A percentile compares a stretch with the other conserved stretches of the same genome.
Conservation (phyloP, 169 alveolate genomes). For the Eimeria falciformis region DNA sequence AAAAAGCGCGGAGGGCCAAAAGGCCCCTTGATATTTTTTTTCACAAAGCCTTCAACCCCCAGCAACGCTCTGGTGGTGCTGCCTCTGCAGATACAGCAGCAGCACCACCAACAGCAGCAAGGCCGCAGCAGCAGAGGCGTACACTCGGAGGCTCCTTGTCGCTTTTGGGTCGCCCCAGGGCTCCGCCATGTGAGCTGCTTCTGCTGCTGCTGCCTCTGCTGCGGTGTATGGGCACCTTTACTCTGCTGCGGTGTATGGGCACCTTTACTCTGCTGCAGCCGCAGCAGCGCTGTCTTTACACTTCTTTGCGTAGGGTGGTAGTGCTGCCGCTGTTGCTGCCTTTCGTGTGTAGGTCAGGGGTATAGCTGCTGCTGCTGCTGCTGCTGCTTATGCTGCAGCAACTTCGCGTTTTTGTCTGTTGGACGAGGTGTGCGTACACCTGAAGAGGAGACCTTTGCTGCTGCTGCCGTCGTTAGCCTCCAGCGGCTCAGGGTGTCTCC, state of each 20-base stretch:
- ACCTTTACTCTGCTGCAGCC: background rate
- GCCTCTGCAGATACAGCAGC: background rate
- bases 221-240: background rate
- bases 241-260: background rate
- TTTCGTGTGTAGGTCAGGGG: background rate
- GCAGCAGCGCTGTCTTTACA: background rate
- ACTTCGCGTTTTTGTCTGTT: slow-evolving; percentile 45
- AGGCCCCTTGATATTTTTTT: slow-evolving; percentile 22
- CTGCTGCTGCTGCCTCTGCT: slow-evolving; percentile 48
- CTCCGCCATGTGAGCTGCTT: background rate
- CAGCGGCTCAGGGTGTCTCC: slow-evolving; percentile 2
- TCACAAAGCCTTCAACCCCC: background rate
- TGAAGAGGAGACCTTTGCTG: slow-evolving; percentile 61
- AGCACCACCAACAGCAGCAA: slow-evolving; percentile 2
- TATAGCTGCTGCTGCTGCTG: slow-evolving; percentile 2
- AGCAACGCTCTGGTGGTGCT: slow-evolving; percentile 8
- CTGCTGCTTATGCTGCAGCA: slow-evolving; percentile 35
- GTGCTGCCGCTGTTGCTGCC: slow-evolving; percentile 10
- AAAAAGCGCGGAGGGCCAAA: slow-evolving; percentile 19
- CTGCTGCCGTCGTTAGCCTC: slow-evolving; percentile 45
- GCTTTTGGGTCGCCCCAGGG: background rate
- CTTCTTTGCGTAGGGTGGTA: background rate
- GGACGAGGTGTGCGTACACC: slow-evolving; percentile 71
- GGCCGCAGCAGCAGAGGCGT: background rate
- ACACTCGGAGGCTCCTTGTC: background rate